Percentiles rank a stretch among this genome's conserved stretches.
These are phyloP conservation scores for Imleria badia DNA, from an alignment of 768 basidiomycete genomes.

Conservation along the genomic window DNA sequence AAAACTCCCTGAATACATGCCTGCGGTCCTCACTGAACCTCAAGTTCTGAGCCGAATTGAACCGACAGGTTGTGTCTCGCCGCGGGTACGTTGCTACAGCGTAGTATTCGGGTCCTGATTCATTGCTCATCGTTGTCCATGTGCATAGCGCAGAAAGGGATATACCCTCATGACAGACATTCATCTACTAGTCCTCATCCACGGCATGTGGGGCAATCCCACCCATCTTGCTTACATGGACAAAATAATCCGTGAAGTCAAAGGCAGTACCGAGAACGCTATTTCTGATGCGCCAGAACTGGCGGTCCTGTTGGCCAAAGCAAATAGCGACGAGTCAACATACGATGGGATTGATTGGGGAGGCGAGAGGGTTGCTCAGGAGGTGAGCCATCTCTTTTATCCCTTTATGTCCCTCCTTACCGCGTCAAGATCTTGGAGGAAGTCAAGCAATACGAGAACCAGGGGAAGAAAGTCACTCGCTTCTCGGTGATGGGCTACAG, in stretches of 20 bases:
- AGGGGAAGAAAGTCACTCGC: conserved; percentile 58
- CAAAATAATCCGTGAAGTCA: conserved; percentile 51
- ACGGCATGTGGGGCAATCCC: conserved; percentile 83
- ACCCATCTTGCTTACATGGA: conserved; percentile 58
- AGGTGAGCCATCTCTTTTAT: conserved; percentile 45
- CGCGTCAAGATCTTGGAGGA: conserved; percentile 52
- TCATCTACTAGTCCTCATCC: conserved; percentile 47
- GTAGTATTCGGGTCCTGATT: not conserved
- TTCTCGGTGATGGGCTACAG: conserved; percentile 80
- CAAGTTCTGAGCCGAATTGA: not conserved
- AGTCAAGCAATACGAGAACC: conserved; percentile 49
- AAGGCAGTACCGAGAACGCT: conserved; percentile 21
- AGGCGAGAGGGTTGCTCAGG: conserved; percentile 74
- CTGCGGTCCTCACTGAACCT: not conserved
- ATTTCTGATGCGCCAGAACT: conserved; percentile 43
- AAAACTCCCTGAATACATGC: not conserved
- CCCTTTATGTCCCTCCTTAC: conserved; percentile 2
- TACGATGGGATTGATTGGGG: conserved; percentile 88
- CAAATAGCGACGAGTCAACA: conserved; percentile 63
- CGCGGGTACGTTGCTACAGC: conserved; percentile 1
- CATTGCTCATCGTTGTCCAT: not conserved
- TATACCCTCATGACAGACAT: conserved; percentile 27
- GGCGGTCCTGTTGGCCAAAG: conserved; percentile 61
- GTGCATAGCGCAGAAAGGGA: conserved; percentile 1
- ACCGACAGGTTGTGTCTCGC: not conserved